phyloP scores from a whole-genome alignment of 495 filamentous ascomycete species.

The Penicillium silybi region DNA sequence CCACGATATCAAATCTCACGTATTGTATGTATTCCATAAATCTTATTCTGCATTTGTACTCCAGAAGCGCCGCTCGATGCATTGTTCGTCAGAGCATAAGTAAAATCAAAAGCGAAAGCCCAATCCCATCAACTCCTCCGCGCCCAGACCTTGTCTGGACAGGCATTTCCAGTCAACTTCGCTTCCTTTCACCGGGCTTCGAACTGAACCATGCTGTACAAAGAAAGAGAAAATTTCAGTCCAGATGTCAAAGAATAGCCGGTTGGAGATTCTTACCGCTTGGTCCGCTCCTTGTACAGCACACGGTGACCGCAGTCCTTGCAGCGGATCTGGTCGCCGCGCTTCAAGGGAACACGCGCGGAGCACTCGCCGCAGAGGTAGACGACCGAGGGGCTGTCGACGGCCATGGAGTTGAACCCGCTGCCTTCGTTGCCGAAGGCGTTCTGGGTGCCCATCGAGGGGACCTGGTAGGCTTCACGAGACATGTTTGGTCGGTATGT shows the following conservation, averaged over 20 bases:
- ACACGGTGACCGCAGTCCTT: conserved; percentile 95
- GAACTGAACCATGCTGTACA: conserved; percentile 89
- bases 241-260: neutral
- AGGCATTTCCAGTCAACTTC: neutral
- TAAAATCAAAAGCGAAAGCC: conserved; percentile 9
- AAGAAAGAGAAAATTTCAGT: conserved; percentile 10
- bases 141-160: neutral
- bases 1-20: neutral
- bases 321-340: conserved; percentile 86
- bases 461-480: conserved; percentile 50
- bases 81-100: conserved; percentile 18
- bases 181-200: conserved; percentile 73
- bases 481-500: conserved; percentile 32
- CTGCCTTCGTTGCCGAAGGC: conserved; percentile 34
- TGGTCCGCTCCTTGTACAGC: conserved; percentile 96
- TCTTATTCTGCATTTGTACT: conserved; percentile 10
- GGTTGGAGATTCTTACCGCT: conserved; percentile 60
- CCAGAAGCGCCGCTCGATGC: conserved; percentile 32
- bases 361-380: conserved; percentile 97
- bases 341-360: conserved; percentile 70
- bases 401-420: conserved; percentile 23
- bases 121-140: conserved; percentile 12
- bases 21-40: conserved; percentile 7
- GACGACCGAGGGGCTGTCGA: conserved; percentile 53
- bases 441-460: conserved; percentile 35